Percentiles rank a stretch among this genome's conserved stretches.
Conservation (phyloP, 495 filamentous ascomycete genomes). For the Achaetomiella virescens region DNA sequence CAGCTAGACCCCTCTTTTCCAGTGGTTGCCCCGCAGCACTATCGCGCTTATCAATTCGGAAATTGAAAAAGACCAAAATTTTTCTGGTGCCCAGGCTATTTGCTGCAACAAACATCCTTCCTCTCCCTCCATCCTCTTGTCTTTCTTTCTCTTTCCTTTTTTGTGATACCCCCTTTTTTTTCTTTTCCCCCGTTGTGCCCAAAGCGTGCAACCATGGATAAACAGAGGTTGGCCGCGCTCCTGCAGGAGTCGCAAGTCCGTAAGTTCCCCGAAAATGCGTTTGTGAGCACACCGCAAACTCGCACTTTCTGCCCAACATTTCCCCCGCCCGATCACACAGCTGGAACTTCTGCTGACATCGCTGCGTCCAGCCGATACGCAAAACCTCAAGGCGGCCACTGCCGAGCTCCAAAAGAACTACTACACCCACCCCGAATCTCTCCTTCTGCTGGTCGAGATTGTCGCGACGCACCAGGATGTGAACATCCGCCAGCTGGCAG, state of each 20-base stretch:
- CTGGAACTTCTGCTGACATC: slow-evolving; percentile 33
- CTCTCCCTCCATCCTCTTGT: slow-evolving; percentile 1
- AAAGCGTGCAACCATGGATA: slow-evolving; percentile 52
- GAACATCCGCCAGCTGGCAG: slow-evolving; percentile 77
- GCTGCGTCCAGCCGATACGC: slow-evolving; percentile 58
- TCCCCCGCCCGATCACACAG: background rate
- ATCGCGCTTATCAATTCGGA: slow-evolving; percentile 27
- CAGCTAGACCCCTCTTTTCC: slow-evolving; percentile 1
- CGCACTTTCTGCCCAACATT: slow-evolving; percentile 14
- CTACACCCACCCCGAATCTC: slow-evolving; percentile 76
- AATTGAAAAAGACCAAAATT: slow-evolving; percentile 22
- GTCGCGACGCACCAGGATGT: slow-evolving; percentile 65
- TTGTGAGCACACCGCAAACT: too few species aligned
- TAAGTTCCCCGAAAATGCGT: slow-evolving; percentile 36
- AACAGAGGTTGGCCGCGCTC: slow-evolving; percentile 66
- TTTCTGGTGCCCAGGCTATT: slow-evolving; percentile 15
- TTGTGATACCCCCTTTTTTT: slow-evolving; percentile 27
- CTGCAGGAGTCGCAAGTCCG: slow-evolving; percentile 69
- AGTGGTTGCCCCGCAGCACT: background rate
- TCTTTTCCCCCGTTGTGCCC: too few species aligned
- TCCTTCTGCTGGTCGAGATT: slow-evolving; percentile 78
- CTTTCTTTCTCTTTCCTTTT: slow-evolving; percentile 15
- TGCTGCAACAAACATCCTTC: slow-evolving; percentile 11
- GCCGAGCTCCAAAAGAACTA: slow-evolving; percentile 81
- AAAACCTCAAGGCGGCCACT: slow-evolving; percentile 83